These are phyloP conservation scores for Camillea tinctor DNA, from an alignment of 2,329 filamentous ascomycete species.

Conservation along the genomic window DNA sequence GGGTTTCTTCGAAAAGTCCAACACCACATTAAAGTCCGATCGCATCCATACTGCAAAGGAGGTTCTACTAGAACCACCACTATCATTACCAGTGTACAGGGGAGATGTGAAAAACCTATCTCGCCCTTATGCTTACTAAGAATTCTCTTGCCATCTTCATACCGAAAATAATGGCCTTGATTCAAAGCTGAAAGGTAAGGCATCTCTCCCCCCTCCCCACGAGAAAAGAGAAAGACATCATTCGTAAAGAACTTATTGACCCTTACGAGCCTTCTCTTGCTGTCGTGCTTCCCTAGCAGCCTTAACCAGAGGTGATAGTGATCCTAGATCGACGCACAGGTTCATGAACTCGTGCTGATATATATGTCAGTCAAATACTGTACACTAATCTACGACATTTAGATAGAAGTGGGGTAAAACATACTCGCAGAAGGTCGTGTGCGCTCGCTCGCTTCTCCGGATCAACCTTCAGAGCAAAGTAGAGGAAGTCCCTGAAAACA, in stretches of 20 bases:
- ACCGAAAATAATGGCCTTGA: neutral
- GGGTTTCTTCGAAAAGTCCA: neutral
- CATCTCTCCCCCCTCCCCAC: neutral
- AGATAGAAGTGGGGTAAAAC: constrained; percentile 39
- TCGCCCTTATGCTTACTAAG: neutral
- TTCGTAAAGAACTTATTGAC: constrained; percentile 33
- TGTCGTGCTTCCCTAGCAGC: constrained; percentile 82
- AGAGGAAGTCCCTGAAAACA: constrained; percentile 87
- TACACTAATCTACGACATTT: neutral
- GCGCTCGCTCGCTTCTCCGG: constrained; percentile 95
- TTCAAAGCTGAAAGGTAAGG: neutral
- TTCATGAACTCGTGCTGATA: constrained; percentile 78
- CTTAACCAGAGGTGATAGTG: constrained; percentile 82
- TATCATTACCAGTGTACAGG: neutral
- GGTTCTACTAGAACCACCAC: neutral
- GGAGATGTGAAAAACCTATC: neutral
- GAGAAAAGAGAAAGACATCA: neutral
- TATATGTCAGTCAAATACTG: constrained; percentile 18
- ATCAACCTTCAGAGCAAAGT: constrained; percentile 92
- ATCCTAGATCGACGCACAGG: constrained; percentile 68
- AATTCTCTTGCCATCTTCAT: neutral
- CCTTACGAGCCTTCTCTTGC: constrained; percentile 78
- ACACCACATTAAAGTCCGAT: neutral
- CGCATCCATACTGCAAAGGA: neutral
- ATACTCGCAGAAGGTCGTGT: constrained; percentile 86